These are phyloP conservation scores for Sonneratia caseolaris DNA, from an alignment of 345 rosid species.

Conservation along the genomic window DNA sequence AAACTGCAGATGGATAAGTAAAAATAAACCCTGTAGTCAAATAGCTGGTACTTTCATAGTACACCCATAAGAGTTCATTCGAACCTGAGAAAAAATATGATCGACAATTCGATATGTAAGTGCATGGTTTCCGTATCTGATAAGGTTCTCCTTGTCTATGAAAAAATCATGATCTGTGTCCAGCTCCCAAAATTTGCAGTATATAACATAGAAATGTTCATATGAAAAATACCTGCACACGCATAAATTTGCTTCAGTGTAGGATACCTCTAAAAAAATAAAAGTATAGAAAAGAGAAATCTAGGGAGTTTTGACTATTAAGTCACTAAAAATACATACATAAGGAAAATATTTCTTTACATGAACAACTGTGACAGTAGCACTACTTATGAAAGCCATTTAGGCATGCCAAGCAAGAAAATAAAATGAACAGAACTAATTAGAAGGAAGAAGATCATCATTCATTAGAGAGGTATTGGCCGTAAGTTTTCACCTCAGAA, in stretches of 20 bases:
- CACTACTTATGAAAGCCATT: not conserved
- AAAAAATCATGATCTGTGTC: slow-evolving; percentile 95
- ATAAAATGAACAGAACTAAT: not conserved
- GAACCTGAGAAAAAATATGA: slow-evolving; percentile 87
- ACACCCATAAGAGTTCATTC: slow-evolving; percentile 12
- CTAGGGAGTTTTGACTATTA: not conserved
- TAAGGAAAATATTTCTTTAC: not conserved
- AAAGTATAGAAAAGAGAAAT: not conserved
- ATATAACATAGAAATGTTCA: slow-evolving; percentile 92
- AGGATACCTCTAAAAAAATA: not conserved
- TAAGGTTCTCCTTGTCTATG: slow-evolving; percentile 95
- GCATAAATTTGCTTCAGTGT: not conserved
- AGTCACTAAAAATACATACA: not conserved
- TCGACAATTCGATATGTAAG: slow-evolving; percentile 94
- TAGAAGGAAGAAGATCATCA: slow-evolving; percentile 1
- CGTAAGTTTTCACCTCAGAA: slow-evolving; percentile 47
- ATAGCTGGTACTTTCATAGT: not conserved
- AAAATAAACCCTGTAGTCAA: slow-evolving; percentile 1
- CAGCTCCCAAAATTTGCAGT: slow-evolving; percentile 99
- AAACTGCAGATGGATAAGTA: not conserved
- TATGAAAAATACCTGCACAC: slow-evolving; percentile 75
- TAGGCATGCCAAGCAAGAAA: not conserved
- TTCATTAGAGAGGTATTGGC: not conserved
- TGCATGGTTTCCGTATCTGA: slow-evolving; percentile 94
- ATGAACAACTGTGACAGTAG: not conserved